Base-by-base conservation (phyloP, 148 eudicot species). In the Dysphania ambrosioides region DNA sequence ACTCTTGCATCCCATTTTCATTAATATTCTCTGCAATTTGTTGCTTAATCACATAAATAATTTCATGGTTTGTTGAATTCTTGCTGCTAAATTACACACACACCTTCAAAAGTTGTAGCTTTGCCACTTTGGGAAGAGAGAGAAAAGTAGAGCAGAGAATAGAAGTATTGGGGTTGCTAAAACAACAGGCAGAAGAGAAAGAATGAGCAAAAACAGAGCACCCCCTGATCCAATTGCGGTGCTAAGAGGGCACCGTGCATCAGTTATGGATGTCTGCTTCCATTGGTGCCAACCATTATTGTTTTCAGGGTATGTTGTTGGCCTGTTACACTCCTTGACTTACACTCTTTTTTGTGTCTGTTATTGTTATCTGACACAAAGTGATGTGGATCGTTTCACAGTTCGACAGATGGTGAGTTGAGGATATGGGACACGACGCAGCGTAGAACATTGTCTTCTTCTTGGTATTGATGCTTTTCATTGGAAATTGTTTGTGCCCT, bases 231-330 rank as follows among this genome's bases (percentile, higher is more conserved):
- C 93, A 2, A 78, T 92, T 66, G 87, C 90, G 15, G 97, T 95
- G 71, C 81, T 95, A 27, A 84, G 97, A 80, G 98, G 98, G 30
- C 97, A 95, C 78, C 97, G 98, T 41, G 96, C 98, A 67, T 95
- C 97, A 0, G 97, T 95, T 32, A 89, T 78, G 41, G 93, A 92
- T 72, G 81, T 86, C 68, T 92, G 91, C 80, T 95, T 92, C 79
- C 98, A 95, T 79, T 86, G 87, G 62, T 77, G 83, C 34, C 87
- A 83, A 78, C 86, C 84, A 70, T 68, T 94, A 19, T 51, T 94
- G 40, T 94, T 92, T 78, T 77, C 89, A 18, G 93, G 98, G 97
- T 92, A 86, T 90, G 84, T 32, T 4, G 6, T 55, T 73, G n/a
- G n/a, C n/a, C n/a, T n/a, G n/a, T n/a, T n/a, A n/a, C 4, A 36